Evolutionary conservation across 2,329 filamentous ascomycete genomes (phyloP).

Genomic region (Colletotrichum falcatum): DNA sequence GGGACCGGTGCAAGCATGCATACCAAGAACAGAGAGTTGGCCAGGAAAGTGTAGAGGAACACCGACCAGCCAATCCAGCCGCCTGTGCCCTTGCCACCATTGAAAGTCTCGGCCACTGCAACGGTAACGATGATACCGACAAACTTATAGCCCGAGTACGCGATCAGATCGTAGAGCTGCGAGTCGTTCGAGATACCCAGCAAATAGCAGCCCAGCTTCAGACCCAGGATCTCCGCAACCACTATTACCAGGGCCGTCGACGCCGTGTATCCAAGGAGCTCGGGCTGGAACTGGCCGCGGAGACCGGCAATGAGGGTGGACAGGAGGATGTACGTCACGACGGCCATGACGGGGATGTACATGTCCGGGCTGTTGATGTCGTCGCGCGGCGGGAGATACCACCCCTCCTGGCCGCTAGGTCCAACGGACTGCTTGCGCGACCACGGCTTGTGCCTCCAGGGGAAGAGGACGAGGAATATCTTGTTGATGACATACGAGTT

Average conservation of each 20-base stretch:
- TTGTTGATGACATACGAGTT: constrained; percentile 97
- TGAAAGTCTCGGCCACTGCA: constrained; percentile 83
- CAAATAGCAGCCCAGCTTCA: constrained; percentile 94
- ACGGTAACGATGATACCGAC: constrained; percentile 94
- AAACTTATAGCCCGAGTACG: constrained; percentile 98
- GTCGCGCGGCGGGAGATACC: constrained; percentile 91
- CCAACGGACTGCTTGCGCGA: constrained; percentile 86
- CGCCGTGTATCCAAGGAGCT: constrained; percentile 90
- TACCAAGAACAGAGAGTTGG: constrained; percentile 96
- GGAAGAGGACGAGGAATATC: constrained; percentile 92
- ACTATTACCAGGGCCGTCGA: constrained; percentile 87
- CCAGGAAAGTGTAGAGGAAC: constrained; percentile 91
- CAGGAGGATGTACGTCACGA: constrained; percentile 96
- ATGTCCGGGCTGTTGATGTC: constrained; percentile 98
- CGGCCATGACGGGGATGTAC: constrained; percentile 99
- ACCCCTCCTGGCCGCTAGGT: constrained; percentile 76
- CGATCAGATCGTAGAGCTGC: constrained; percentile 92
- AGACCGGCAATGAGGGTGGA: constrained; percentile 92
- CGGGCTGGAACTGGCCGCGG: constrained; percentile 91
- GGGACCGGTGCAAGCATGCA: constrained; percentile 58
- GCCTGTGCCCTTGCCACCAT: constrained; percentile 82
- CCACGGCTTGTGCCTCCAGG: constrained; percentile 98
- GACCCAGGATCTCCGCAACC: constrained; percentile 85
- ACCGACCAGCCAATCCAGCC: constrained; percentile 90
- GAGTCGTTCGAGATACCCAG: constrained; percentile 94